phyloP scores from a whole-genome alignment of 805 yeast species.

The Candida berthetii region DNA sequence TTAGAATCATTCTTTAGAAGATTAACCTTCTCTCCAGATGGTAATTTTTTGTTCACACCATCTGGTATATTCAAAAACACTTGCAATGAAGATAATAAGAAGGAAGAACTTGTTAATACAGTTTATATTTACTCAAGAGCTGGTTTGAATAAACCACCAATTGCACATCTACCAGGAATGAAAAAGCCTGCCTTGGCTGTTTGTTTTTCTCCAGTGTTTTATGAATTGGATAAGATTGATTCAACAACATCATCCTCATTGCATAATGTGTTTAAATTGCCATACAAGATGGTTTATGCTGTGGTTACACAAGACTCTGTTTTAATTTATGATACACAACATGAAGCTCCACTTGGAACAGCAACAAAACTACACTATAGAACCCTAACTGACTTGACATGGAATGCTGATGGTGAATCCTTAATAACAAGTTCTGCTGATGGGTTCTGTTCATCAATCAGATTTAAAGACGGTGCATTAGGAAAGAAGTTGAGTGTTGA shows the following conservation, averaged over 20 bases:
- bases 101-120: slow-evolving; percentile 51
- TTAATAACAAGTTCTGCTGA: slow-evolving; percentile 81
- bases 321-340: slow-evolving; percentile 74
- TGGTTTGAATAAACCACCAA: slow-evolving; percentile 63
- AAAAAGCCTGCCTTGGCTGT: slow-evolving; percentile 82
- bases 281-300: slow-evolving; percentile 83
- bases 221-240: slow-evolving; percentile 25
- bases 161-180: slow-evolving; percentile 73
- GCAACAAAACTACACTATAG: slow-evolving; percentile 83
- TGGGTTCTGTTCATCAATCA: slow-evolving; percentile 78
- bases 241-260: neutral
- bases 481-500: slow-evolving; percentile 41
- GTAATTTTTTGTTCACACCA: slow-evolving; percentile 70
- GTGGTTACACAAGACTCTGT: slow-evolving; percentile 90
- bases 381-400: slow-evolving; percentile 78
- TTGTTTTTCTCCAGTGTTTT: slow-evolving; percentile 66
- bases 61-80: slow-evolving; percentile 53
- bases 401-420: slow-evolving; percentile 73
- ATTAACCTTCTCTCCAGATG: slow-evolving; percentile 86
- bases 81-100: slow-evolving; percentile 8
- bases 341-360: slow-evolving; percentile 59
- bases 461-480: slow-evolving; percentile 44
- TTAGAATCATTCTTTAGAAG: slow-evolving; percentile 88
- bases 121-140: slow-evolving; percentile 75
- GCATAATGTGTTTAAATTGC: slow-evolving; percentile 42